Evolutionary conservation across 2,329 filamentous ascomycete genomes (phyloP), one percentile per base, ranked within the genome.

Genomic region (Diaporthe nobilis): DNA sequence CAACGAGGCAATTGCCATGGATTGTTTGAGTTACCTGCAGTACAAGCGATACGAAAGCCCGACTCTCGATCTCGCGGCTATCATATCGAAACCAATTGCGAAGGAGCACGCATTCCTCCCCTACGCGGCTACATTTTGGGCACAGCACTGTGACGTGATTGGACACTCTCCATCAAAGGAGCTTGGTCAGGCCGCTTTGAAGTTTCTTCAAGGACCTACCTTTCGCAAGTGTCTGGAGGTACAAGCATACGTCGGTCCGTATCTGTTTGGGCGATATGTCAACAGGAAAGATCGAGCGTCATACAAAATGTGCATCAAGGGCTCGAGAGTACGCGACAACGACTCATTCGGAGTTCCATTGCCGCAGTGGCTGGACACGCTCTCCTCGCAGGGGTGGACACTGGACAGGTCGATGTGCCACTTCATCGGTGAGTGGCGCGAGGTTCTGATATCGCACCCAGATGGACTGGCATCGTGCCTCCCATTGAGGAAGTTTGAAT

Each of bases 351-450:
- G 58, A 4, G 58, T 63, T 3, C 58, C 58, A 10, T 20, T 63
- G 20, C 58, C 58, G 25, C 58, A 63, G n/a, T 63, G 37, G 37
- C 58, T 63, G 37, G 58, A 63, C 39, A 63, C 7, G 13, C n/a
- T 44, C 37, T 63, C 58, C 4, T 28, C n/a, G 2, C 58, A 63
- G n/a, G 58, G n/a, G 2, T 44, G 22, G n/a, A 44, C n/a, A 3
- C 37, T 63, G 37, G 58, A 63, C n/a, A 44, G 58, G 15, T 63
- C 58, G 25, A 28, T 63, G 37, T 63, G 58, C 39, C 58, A 63
- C 6, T 63, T 63, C 39, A 63, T 63, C n/a, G 39, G 58, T 13
- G 58, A 63, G n/a, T 63, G 58, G 58, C n/a, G 58, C 58, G 58
- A 63, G n/a, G 58, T 63, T 28, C 58, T 63, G 10, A 44, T 42